Conservation (phyloP, 495 filamentous ascomycete species). For the Aspergillus campestris region DNA sequence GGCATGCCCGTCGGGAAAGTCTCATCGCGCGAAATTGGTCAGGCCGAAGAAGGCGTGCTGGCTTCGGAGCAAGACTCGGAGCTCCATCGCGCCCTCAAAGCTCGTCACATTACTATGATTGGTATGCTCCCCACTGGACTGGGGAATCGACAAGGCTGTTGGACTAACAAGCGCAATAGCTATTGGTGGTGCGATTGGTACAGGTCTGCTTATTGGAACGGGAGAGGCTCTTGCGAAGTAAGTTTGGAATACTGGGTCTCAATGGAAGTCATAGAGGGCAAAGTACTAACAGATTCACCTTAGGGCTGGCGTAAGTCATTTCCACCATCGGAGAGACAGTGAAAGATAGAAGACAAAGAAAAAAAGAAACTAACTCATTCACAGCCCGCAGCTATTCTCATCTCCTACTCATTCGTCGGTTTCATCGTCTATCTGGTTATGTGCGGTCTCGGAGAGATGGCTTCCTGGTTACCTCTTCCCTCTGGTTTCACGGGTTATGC, state of each 20-base stretch:
- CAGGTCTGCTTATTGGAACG: conserved; percentile 59
- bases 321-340: neutral
- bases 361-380: conserved; percentile 15
- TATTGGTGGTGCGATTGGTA: conserved; percentile 82
- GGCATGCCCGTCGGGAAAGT: conserved; percentile 7
- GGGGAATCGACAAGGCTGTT: neutral
- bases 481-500: conserved; percentile 55
- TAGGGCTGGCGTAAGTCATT: conserved; percentile 31
- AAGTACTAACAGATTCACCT: conserved; percentile 3
- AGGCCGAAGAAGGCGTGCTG: conserved; percentile 19
- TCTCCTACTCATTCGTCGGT: conserved; percentile 57
- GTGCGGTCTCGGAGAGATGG: conserved; percentile 61
- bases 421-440: conserved; percentile 58
- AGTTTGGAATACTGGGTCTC: conserved; percentile 9
- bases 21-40: conserved; percentile 15
- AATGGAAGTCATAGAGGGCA: neutral
- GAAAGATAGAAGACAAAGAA: too few species aligned
- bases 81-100: conserved; percentile 63
- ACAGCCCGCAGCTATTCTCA: conserved; percentile 64
- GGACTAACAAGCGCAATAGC: conserved; percentile 33
- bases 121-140: conserved; percentile 12
- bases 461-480: conserved; percentile 53
- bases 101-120: conserved; percentile 82
- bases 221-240: conserved; percentile 54
- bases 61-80: conserved; percentile 22